Base-by-base conservation (phyloP, 768 basidiomycete species). In the Tricholoma flavovirens region DNA sequence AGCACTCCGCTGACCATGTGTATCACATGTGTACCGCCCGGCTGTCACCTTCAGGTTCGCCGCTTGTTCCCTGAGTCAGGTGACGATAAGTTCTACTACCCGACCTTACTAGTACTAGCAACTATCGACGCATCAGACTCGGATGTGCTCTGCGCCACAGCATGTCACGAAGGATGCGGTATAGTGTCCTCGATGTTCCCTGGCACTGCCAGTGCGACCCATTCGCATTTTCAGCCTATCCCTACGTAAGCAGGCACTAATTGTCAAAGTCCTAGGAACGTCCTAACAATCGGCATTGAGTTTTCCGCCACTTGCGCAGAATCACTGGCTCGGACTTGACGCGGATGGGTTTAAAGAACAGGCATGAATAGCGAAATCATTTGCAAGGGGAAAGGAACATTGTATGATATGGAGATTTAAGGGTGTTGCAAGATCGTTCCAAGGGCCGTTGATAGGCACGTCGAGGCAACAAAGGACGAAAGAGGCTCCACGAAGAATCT, bases 1-100 rank as follows among this genome's bases (percentile, higher is more conserved):
- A 69, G 65, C 67, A 51, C 49, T 58, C 26, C 46, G 46, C 15
- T n/a, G 24, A 48, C 43, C 43, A 45, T 45, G 22, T 48, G 46
- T 49, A 49, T 49, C 46, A 49, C 46, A 49, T 49, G 26, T 49
- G 24, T 46, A 17, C n/a, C 9, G 29, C 29, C 5, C 24, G 24
- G 24, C 29, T 17, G 46, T 15, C 46, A 29, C 26, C 24, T 26
- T 26, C n/a, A n/a, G n/a, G n/a, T n/a, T n/a, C n/a, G n/a, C n/a
- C n/a, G n/a, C n/a, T n/a, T n/a, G n/a, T n/a, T n/a, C n/a, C n/a
- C n/a, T n/a, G n/a, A n/a, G n/a, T n/a, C n/a, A n/a, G n/a, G n/a
- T n/a, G n/a, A n/a, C n/a, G n/a, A 40, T 19, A 40, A 40, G n/a
- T 35, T 35, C 11, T 35, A 42, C 5, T 42, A 42, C 17, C 6